These are phyloP conservation scores for Plenodomus lindquistii DNA, from an alignment of 2,329 filamentous ascomycete species.

Conservation along the genomic window DNA sequence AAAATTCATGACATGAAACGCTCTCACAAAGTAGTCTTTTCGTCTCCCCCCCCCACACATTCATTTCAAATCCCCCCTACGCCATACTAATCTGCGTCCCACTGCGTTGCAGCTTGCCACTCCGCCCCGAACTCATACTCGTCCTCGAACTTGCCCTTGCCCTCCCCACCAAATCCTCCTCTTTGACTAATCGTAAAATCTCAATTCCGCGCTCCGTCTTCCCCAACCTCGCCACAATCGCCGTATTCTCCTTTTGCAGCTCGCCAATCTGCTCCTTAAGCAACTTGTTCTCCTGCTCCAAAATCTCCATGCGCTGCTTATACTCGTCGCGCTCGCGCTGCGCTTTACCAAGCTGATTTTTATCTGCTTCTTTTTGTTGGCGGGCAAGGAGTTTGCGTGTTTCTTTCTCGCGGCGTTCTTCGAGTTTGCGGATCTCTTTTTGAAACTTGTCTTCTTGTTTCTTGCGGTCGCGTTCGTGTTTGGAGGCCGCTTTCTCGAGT, in stretches of 20 bases:
- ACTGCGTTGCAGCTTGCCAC: constrained; percentile 12
- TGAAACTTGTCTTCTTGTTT: constrained; percentile 49
- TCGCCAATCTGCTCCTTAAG: constrained; percentile 57
- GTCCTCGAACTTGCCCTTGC: constrained; percentile 31
- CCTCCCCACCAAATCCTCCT: constrained; percentile 27
- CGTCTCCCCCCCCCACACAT: too few relatives aligned
- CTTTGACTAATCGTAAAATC: constrained; percentile 37
- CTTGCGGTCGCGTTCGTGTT: constrained; percentile 61
- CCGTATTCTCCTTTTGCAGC: constrained; percentile 62
- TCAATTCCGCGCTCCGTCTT: constrained; percentile 42
- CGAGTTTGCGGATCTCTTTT: constrained; percentile 62
- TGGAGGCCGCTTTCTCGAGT: constrained; percentile 64
- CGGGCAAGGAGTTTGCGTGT: constrained; percentile 67
- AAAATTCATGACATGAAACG: too few relatives aligned
- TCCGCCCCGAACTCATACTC: constrained; percentile 27
- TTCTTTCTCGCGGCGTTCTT: constrained; percentile 68
- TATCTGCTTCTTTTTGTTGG: constrained; percentile 63
- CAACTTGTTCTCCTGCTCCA: constrained; percentile 55
- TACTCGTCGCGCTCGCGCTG: constrained; percentile 55
- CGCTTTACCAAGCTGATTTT: constrained; percentile 51
- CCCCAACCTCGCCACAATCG: constrained; percentile 51
- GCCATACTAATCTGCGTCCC: neutral
- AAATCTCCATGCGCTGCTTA: constrained; percentile 49
- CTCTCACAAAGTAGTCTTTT: too few relatives aligned
- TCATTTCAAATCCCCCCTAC: neutral